Evolutionary conservation across 306 rosid species (phyloP), one percentile per base, ranked within the genome.

Genomic region (Lablab purpureus): DNA sequence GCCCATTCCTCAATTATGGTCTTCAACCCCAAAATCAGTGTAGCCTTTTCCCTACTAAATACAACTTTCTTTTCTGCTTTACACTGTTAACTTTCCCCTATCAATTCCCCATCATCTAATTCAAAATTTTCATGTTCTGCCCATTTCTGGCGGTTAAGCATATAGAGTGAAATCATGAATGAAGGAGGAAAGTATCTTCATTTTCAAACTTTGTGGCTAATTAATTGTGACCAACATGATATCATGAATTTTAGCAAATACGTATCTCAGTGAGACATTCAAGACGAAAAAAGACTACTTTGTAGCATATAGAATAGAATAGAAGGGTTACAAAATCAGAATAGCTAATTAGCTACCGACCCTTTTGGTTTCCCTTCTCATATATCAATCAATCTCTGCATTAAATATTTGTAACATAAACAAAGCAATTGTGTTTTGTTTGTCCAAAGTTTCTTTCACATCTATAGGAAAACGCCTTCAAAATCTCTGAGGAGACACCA

Each of bases 101-200:
- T 77, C 76, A 65, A 37, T 28, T 40, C 37, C 34, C 46, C 3
- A 11, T 71, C 63, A 65, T 72, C 67, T 56, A 81, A 45, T 75
- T 80, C 82, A 75, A 69, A 76, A 7, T 50, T 63, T 68, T 52
- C 80, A 77, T 71, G 55, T 77, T 72, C 52, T 54, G 46, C 71
- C 66, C 23, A 14, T 49, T 72, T 51, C 58, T 72, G 3, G 80
- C 47, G 47, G 56, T 54, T 74, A 64, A 72, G 65, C 32, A 83
- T 71, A 77, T 23, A 7, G 71, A 77, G 76, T 45, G 83, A 83
- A 82, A 64, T 8, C 55, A 71, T 82, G 78, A 46, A 63, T 82
- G 74, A 46, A 83, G 72, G 40, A 77, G 58, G 79, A 54, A 83
- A 73, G 58, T 2, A 2, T 83, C 32, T 78, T 78, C 25, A 37